Conservation (phyloP, 208 protist species). For the Leishmania martiniquensis region DNA sequence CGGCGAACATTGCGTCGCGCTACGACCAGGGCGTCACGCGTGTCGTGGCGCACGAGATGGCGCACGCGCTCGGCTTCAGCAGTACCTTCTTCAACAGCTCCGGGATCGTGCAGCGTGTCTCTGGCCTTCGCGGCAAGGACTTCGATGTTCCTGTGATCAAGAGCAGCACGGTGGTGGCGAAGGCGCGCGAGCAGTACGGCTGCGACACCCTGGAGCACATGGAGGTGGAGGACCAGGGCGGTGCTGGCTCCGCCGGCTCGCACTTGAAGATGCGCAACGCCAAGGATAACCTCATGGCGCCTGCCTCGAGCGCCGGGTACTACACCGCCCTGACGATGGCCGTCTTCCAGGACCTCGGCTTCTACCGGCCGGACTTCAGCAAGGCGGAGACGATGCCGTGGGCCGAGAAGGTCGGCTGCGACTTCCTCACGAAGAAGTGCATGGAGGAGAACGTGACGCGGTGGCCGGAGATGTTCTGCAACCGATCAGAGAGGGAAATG, state of each 20-base stretch:
- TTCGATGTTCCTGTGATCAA: conserved; percentile 30
- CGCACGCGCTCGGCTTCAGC: conserved; percentile 79
- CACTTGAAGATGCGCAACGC: background rate
- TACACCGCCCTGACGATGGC: too few species aligned
- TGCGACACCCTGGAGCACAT: conserved; percentile 56
- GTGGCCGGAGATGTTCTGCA: conserved; percentile 78
- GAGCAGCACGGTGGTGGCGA: conserved; percentile 31
- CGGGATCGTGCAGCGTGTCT: conserved; percentile 10
- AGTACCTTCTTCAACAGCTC: conserved; percentile 8
- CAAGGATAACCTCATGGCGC: too few species aligned
- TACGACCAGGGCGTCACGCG: conserved; percentile 19
- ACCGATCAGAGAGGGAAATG: too few species aligned
- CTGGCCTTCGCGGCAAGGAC: conserved; percentile 42
- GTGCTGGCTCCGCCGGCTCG: background rate
- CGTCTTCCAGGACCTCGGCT: too few species aligned
- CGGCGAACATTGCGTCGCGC: conserved; percentile 21
- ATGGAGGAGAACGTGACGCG: too few species aligned
- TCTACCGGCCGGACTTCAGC: too few species aligned
- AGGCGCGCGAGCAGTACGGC: conserved; percentile 59
- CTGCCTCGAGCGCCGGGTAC: too few species aligned
- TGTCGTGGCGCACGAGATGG: conserved; percentile 72
- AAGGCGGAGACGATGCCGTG: too few species aligned
- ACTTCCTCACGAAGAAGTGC: too few species aligned
- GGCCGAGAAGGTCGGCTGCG: too few species aligned
- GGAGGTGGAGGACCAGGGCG: conserved; percentile 75